Conservation (phyloP, 306 rosid species). For the Dicorynia guianensis region DNA sequence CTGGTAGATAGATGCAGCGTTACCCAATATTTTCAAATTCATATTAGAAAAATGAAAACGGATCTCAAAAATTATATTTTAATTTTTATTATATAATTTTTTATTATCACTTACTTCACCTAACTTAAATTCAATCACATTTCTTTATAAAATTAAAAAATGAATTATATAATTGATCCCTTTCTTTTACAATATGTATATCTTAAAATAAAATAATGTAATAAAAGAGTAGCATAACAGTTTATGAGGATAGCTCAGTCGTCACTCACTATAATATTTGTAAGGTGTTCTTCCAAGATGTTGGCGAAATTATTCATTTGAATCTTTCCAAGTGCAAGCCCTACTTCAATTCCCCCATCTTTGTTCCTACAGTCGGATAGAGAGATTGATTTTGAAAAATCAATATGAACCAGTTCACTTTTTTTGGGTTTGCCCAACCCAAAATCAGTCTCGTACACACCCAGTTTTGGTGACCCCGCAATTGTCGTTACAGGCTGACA, state of each 20-base stretch:
- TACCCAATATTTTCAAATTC: no score
- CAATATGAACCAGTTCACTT: constrained; percentile 46
- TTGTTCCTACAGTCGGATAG: constrained; percentile 41
- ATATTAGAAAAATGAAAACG: no score
- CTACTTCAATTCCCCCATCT: constrained; percentile 49
- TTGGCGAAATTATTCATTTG: constrained; percentile 38
- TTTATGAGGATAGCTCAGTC: background rate
- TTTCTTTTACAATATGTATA: no score
- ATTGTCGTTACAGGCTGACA: background rate
- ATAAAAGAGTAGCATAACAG: no score
- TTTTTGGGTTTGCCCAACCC: constrained; percentile 65
- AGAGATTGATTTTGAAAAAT: constrained; percentile 35
- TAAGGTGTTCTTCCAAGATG: constrained; percentile 25
- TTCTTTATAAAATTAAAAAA: no score
- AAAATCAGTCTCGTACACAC: constrained; percentile 52
- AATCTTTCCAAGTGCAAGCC: constrained; percentile 35
- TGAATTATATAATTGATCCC: no score
- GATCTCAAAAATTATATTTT: no score
- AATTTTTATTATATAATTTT: no score
- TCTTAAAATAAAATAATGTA: no score
- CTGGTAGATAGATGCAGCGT: no score
- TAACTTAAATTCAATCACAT: no score
- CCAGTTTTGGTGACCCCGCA: constrained; percentile 55
- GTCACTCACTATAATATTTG: background rate
- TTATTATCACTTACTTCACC: no score